phyloP scores from a whole-genome alignment of 192 early-diverging fungal species.

The Linnemannia exigua region DNA sequence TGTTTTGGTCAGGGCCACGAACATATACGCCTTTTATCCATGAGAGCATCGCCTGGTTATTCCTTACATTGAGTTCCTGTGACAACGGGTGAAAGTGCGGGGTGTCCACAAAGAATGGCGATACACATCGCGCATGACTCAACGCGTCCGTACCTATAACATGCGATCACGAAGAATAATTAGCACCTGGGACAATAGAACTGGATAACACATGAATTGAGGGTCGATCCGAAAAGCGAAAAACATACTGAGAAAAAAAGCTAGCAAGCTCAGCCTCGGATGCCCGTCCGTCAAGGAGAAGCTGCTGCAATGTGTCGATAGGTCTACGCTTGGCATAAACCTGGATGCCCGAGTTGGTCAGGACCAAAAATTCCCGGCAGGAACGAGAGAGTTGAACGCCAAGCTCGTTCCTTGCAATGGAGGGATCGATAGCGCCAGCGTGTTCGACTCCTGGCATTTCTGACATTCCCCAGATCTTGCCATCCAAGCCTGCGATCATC shows the following conservation, averaged over 20 bases:
- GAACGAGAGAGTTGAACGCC: conserved; percentile 69
- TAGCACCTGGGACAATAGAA: not conserved
- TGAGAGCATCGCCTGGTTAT: not conserved
- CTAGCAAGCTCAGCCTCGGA: conserved; percentile 47
- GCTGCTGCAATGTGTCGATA: conserved; percentile 76
- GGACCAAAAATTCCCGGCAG: conserved; percentile 75
- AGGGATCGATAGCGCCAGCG: conserved; percentile 32
- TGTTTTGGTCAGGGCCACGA: not conserved
- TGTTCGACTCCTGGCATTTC: conserved; percentile 62
- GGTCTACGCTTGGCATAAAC: conserved; percentile 82
- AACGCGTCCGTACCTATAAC: conserved; percentile 67
- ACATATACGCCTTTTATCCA: not conserved
- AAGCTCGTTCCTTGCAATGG: conserved; percentile 74
- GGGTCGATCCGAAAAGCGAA: too few species aligned
- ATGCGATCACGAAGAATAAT: not conserved
- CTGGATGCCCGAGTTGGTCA: conserved; percentile 82
- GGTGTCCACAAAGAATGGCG: conserved; percentile 72
- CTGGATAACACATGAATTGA: not conserved
- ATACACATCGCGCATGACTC: conserved; percentile 93
- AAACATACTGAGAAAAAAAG: conserved; percentile 53
- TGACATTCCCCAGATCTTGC: conserved; percentile 87
- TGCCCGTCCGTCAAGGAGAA: conserved; percentile 65
- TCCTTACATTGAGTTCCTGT: conserved; percentile 44
- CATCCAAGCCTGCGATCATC: conserved; percentile 71
- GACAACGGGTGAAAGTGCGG: conserved; percentile 5